These are phyloP conservation scores for Pluteus cervinus DNA, from an alignment of 768 basidiomycete genomes.

Conservation along the genomic window DNA sequence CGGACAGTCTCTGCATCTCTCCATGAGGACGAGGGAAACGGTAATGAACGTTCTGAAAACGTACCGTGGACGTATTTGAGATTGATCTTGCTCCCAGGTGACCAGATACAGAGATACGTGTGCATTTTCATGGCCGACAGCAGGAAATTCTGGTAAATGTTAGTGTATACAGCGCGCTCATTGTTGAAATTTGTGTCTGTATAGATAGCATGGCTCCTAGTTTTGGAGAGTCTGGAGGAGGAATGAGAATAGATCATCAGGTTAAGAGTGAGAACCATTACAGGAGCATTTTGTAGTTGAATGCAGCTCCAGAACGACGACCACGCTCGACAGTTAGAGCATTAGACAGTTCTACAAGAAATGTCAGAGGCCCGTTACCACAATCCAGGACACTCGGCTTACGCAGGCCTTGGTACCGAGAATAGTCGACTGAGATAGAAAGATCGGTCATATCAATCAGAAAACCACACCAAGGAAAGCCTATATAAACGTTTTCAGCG, in stretches of 20 bases:
- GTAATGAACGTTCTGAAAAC: constrained; percentile 13
- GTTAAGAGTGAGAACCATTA: constrained; percentile 26
- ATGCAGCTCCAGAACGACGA: constrained; percentile 56
- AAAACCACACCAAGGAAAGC: constrained; percentile 93
- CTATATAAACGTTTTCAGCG: constrained; percentile 27
- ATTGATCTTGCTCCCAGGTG: constrained; percentile 35
- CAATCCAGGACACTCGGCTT: constrained; percentile 16
- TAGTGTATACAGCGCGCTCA: constrained; percentile 55
- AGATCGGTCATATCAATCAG: constrained; percentile 71
- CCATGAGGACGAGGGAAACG: not conserved
- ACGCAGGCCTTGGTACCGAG: constrained; percentile 61
- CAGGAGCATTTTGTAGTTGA: constrained; percentile 72
- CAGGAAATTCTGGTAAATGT: constrained; percentile 84
- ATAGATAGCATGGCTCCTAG: constrained; percentile 76
- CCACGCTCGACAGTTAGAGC: constrained; percentile 68
- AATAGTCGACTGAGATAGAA: constrained; percentile 75
- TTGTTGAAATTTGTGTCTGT: constrained; percentile 70
- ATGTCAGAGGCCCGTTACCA: not conserved
- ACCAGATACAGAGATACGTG: constrained; percentile 67
- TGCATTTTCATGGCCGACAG: constrained; percentile 85
- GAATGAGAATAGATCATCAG: not conserved
- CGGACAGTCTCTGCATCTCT: constrained; percentile 48
- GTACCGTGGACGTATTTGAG: constrained; percentile 50
- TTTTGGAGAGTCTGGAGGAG: constrained; percentile 53
- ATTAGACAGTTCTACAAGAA: constrained; percentile 47